Evolutionary conservation across 2,329 filamentous ascomycete species (phyloP).

Genomic region (Cercospora sojina): DNA sequence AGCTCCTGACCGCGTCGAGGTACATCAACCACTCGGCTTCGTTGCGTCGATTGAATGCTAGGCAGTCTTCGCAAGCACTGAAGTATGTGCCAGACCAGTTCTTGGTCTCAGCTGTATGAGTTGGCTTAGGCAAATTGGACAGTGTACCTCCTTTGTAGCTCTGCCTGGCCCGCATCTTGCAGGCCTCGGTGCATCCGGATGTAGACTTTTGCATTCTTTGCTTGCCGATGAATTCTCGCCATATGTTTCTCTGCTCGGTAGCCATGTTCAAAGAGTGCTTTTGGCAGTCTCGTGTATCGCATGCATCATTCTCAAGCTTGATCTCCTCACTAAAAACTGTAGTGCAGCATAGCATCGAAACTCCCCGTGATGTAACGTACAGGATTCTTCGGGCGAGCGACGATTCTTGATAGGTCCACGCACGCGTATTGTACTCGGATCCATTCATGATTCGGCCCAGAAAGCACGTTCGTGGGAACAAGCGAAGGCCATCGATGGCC

Average conservation of each 20-base stretch:
- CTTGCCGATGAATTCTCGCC: background rate
- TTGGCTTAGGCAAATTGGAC: background rate
- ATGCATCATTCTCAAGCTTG: background rate
- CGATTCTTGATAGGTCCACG: background rate
- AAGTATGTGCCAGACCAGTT: background rate
- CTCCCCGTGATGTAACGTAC: background rate
- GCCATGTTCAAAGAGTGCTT: background rate
- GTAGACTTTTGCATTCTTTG: background rate
- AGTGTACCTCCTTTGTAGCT: background rate
- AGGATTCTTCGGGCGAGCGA: background rate
- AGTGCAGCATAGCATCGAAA: background rate
- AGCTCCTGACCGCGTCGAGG: background rate
- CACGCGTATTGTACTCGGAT: background rate
- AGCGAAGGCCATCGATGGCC: background rate
- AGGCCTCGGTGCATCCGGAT: background rate
- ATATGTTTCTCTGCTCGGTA: background rate
- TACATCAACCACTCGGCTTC: background rate
- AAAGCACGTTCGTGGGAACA: background rate
- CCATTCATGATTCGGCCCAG: background rate
- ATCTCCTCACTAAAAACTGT: background rate
- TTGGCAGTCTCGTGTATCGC: background rate
- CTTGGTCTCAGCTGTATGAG: background rate
- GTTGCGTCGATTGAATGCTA: background rate
- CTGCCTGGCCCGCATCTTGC: background rate
- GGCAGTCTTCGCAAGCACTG: background rate